Percentiles rank a stretch among this genome's conserved stretches.
phyloP scores from a whole-genome alignment of 495 filamentous ascomycete genomes.

The Beverwykella pulmonaria region DNA sequence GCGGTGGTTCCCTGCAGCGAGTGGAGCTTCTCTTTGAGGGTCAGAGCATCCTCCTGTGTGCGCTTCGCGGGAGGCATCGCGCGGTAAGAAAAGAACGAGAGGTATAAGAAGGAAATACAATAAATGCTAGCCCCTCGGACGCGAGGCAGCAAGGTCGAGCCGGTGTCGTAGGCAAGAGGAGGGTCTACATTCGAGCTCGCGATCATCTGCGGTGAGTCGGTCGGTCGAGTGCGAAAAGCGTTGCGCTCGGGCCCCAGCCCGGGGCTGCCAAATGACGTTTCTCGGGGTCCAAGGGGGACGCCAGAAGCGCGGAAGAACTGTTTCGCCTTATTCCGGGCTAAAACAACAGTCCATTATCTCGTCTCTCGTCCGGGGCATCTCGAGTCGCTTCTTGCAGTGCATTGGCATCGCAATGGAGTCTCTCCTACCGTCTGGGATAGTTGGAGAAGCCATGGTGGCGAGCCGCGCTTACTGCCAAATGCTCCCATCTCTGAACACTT shows the following conservation, averaged over 20 bases:
- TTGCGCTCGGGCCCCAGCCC: neutral
- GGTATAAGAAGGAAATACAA: neutral
- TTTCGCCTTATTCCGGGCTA: neutral
- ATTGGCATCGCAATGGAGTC: neutral
- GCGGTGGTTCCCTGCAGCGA: slow-evolving; percentile 14
- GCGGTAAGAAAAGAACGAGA: neutral
- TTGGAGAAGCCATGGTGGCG: neutral
- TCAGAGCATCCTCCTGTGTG: slow-evolving; percentile 31
- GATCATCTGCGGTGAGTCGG: slow-evolving; percentile 10
- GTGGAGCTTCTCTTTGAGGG: slow-evolving; percentile 39
- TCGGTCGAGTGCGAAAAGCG: neutral
- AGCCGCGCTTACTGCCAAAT: too few species aligned
- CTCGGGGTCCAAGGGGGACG: neutral
- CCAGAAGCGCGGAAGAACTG: neutral
- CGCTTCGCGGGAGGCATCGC: slow-evolving; percentile 38
- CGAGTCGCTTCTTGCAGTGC: neutral
- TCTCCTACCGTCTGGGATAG: neutral
- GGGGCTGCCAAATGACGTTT: slow-evolving; percentile 1
- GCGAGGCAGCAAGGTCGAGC: slow-evolving; percentile 21
- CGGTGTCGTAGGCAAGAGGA: neutral
- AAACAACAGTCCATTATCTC: neutral
- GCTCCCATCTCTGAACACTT: too few species aligned
- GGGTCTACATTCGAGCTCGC: slow-evolving; percentile 16
- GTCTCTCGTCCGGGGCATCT: neutral
- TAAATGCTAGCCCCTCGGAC: slow-evolving; percentile 21